Conservation (phyloP, 768 basidiomycete genomes). For the Boletus sp. region DNA sequence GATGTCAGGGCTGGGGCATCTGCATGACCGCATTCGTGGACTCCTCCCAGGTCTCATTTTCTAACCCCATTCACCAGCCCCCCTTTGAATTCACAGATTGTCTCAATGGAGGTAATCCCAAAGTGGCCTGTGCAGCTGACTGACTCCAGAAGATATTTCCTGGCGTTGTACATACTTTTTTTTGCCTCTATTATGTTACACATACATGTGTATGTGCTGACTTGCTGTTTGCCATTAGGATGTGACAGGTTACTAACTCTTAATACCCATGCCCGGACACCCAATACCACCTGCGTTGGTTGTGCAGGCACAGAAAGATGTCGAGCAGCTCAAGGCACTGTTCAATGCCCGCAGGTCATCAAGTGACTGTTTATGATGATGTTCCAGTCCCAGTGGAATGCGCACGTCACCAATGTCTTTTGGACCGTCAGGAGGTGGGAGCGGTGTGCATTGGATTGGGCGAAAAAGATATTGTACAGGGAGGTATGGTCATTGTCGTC, state of each 20-base stretch:
- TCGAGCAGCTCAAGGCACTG: conserved; percentile 69
- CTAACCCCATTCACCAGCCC: conserved; percentile 96
- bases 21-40: conserved; percentile 92
- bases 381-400: too few species aligned
- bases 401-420: too few species aligned
- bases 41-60: conserved; percentile 89
- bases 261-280: conserved; percentile 98
- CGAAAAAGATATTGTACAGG: too few species aligned
- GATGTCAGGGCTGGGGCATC: conserved; percentile 86
- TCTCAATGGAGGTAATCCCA: conserved; percentile 87
- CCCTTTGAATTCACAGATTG: conserved; percentile 96
- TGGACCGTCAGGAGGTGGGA: too few species aligned
- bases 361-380: too few species aligned
- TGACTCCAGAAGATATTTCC: conserved; percentile 87
- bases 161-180: conserved; percentile 69
- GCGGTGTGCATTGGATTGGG: too few species aligned
- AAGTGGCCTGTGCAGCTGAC: conserved; percentile 88
- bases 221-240: conserved; percentile 48
- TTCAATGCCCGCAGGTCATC: conserved; percentile 77
- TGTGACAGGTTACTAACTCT: conserved; percentile 71
- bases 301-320: conserved; percentile 61
- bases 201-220: neutral
- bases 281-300: conserved; percentile 66
- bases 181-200: too few species aligned
- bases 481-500: too few species aligned